phyloP scores from a whole-genome alignment of 768 basidiomycete species.

The Naematelia encephala region DNA sequence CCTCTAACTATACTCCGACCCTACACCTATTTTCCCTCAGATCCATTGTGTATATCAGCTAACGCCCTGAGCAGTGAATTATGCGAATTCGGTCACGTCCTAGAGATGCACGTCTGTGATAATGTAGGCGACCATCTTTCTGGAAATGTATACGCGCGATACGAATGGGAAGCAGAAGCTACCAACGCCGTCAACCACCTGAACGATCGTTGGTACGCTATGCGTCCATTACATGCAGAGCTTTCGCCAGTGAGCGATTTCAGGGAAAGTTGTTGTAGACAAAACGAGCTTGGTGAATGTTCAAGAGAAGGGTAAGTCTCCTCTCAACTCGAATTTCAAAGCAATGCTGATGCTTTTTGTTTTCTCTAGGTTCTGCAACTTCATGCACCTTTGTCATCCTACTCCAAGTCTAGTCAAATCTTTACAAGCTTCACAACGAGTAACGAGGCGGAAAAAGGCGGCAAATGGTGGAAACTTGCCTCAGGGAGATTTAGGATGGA shows the following conservation, averaged over 20 bases:
- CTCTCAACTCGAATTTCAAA: background rate
- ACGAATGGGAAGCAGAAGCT: constrained; percentile 98
- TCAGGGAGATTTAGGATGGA: constrained; percentile 36
- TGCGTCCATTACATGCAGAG: constrained; percentile 93
- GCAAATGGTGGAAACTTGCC: constrained; percentile 14
- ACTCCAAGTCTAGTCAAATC: constrained; percentile 77
- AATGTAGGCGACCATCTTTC: constrained; percentile 99
- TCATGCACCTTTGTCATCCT: constrained; percentile 91
- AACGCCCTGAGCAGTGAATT: too few relatives aligned
- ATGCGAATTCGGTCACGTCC: constrained; percentile 87
- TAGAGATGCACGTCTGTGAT: constrained; percentile 97
- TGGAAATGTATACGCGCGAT: constrained; percentile 95
- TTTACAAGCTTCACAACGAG: constrained; percentile 73
- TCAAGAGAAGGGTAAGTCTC: constrained; percentile 67
- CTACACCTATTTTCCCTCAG: background rate
- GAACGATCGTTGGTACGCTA: constrained; percentile 97
- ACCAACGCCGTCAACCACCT: constrained; percentile 85
- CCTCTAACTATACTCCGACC: constrained; percentile 3
- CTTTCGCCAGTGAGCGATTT: constrained; percentile 98
- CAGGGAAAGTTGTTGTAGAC: constrained; percentile 95
- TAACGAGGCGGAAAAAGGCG: constrained; percentile 50
- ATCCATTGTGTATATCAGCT: background rate
- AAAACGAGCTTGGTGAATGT: constrained; percentile 98
- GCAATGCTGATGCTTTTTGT: constrained; percentile 1
- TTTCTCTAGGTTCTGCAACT: constrained; percentile 81